Conservation (phyloP, 805 yeast genomes). For the Wickerhamiella vanderwaltii region DNA sequence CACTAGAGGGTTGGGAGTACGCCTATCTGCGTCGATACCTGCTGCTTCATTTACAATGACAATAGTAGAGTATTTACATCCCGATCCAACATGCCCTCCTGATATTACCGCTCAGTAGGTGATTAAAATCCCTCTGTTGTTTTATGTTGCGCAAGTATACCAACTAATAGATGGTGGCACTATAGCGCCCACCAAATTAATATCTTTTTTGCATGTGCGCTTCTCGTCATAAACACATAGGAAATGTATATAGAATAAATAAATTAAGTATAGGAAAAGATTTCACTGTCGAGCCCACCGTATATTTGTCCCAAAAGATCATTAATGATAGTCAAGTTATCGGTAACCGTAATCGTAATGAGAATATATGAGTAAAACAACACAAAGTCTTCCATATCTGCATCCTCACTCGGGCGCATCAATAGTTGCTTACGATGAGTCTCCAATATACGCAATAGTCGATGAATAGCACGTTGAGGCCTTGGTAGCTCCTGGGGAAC, state of each 20-base stretch:
- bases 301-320: constrained; percentile 43
- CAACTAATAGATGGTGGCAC: too few species aligned
- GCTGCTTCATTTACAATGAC: constrained; percentile 32
- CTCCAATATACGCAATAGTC: constrained; percentile 53
- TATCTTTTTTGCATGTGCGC: too few species aligned
- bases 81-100: constrained; percentile 25
- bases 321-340: constrained; percentile 50
- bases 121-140: not conserved
- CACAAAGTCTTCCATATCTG: constrained; percentile 59
- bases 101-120: too few species aligned
- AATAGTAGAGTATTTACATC: constrained; percentile 31
- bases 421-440: constrained; percentile 34
- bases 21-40: constrained; percentile 31
- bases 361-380: constrained; percentile 61
- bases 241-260: not conserved
- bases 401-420: constrained; percentile 22
- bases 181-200: too few species aligned
- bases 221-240: not conserved
- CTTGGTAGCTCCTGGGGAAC: constrained; percentile 67
- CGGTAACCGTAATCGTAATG: constrained; percentile 55
- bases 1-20: constrained; percentile 29
- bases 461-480: constrained; percentile 58
- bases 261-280: constrained; percentile 29
- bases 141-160: too few species aligned
- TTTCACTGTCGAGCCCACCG: constrained; percentile 55